Base-by-base conservation (phyloP, 1,284 basidiomycete genomes). In the Anthracocystis walkeri region DNA sequence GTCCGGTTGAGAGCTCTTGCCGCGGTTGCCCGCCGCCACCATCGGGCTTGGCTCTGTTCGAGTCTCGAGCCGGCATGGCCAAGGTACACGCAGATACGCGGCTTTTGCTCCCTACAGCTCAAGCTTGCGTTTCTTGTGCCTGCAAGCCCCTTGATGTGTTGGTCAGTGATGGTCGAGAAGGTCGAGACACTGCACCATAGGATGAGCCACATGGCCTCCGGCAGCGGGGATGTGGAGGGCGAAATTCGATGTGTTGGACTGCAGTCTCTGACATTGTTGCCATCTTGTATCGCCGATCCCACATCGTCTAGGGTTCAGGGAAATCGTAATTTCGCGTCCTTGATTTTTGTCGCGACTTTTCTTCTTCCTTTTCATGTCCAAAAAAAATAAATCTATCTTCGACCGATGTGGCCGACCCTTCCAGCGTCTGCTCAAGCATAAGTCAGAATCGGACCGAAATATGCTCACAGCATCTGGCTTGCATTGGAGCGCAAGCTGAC, bases 1-100 rank as follows among this genome's bases (percentile, higher is more conserved):
- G 52, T 2, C 62, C 75, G 1, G 71, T 66, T 3, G 75, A 77
- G 2, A 74, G 75, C 38, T 58, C 53, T 8, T 58, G 41, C 23
- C 41, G 50, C 18, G 33, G n/a, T 18, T 52, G 31, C 25, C 7
- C 23, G 7, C 41, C 21, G 35, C 38, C 23, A 46, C 51, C 33
- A 8, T 48, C 56, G 11, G 61, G 14, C 25, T 23, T 23, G 12
- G 46, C 31, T 6, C 16, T 25, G 5, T 14, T 46, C 23, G 55
- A 48, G 44, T 25, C 21, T 18, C 25, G 48, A 21, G 23, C n/a
- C 29, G 56, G 41, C 67, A 69, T 64, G 46, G 56, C 33, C 21
- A 11, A 2, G n/a, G n/a, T n/a, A 16, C 35, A 31, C 18, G 25
- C 48, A 31, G 35, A 38, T 4, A 16, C 35, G 5, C 35, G 31